phyloP scores from a whole-genome alignment of 2,329 filamentous ascomycete genomes.

The Huntiella abstrusa region DNA sequence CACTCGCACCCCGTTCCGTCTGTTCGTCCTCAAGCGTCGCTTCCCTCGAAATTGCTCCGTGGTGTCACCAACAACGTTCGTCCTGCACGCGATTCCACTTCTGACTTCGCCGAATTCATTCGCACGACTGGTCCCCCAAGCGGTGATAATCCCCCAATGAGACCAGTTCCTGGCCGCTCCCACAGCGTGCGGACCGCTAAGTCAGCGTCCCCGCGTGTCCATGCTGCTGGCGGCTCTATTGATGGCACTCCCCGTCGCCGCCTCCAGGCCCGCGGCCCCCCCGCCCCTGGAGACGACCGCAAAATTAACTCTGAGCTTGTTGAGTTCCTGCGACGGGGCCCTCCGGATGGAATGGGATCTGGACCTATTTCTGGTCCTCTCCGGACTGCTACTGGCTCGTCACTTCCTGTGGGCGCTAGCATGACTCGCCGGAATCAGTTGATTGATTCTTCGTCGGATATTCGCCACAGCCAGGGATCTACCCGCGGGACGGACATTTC shows the following conservation, averaged over 20 bases:
- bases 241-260: constrained; percentile 27
- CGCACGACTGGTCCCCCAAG: constrained; percentile 60
- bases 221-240: constrained; percentile 6
- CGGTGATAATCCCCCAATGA: constrained; percentile 18
- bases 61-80: constrained; percentile 28
- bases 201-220: constrained; percentile 16
- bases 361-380: constrained; percentile 74
- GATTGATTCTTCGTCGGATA: constrained; percentile 17
- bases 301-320: constrained; percentile 72
- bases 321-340: constrained; percentile 84
- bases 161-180: constrained; percentile 17
- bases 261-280: constrained; percentile 47
- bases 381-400: constrained; percentile 35
- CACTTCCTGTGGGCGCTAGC: not conserved
- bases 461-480: constrained; percentile 37
- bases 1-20: constrained; percentile 9
- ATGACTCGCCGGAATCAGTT: constrained; percentile 4
- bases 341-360: constrained; percentile 37
- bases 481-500: constrained; percentile 37
- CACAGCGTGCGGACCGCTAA: constrained; percentile 23
- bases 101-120: constrained; percentile 80
- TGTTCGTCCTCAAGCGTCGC: constrained; percentile 2
- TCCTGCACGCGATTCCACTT: constrained; percentile 59
- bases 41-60: constrained; percentile 11
- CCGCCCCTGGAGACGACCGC: constrained; percentile 37